phyloP scores from a whole-genome alignment of 2,329 filamentous ascomycete species.

The Sordariomycetes sp. region DNA sequence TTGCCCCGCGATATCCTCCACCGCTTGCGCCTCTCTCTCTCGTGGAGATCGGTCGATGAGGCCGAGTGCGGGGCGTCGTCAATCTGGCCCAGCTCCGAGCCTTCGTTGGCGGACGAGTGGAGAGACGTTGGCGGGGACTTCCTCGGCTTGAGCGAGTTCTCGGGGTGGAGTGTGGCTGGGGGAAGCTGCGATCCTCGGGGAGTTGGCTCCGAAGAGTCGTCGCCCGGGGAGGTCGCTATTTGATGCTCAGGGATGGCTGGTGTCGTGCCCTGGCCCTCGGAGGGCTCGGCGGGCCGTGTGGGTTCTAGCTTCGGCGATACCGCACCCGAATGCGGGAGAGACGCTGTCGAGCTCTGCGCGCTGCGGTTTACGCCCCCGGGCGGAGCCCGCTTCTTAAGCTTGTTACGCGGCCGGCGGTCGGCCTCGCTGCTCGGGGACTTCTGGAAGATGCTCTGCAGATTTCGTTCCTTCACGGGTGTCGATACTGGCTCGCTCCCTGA shows the following conservation, averaged over 20 bases:
- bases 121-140: slow-evolving; percentile 68
- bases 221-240: slow-evolving; percentile 9
- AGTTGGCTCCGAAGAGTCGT: slow-evolving; percentile 32
- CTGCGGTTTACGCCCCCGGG: slow-evolving; percentile 58
- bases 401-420: slow-evolving; percentile 71
- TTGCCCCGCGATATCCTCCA: slow-evolving; percentile 59
- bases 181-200: slow-evolving; percentile 35
- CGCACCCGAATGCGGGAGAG: slow-evolving; percentile 40
- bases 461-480: slow-evolving; percentile 57
- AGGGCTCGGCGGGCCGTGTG: slow-evolving; percentile 33
- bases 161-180: slow-evolving; percentile 28
- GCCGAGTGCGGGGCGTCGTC: slow-evolving; percentile 40
- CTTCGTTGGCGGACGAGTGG: slow-evolving; percentile 68
- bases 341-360: slow-evolving; percentile 81
- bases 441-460: slow-evolving; percentile 59
- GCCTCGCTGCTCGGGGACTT: slow-evolving; percentile 47
- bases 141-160: slow-evolving; percentile 26
- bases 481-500: slow-evolving; percentile 19
- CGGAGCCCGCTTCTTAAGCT: slow-evolving; percentile 69
- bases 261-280: background rate
- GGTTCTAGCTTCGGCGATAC: slow-evolving; percentile 35
- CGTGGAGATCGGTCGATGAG: slow-evolving; percentile 30
- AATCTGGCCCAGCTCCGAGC: slow-evolving; percentile 66
- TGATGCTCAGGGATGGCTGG: slow-evolving; percentile 1
- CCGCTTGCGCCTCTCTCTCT: slow-evolving; percentile 60